phyloP scores from a whole-genome alignment of 495 filamentous ascomycete species.

The Filosporella fistucella region DNA sequence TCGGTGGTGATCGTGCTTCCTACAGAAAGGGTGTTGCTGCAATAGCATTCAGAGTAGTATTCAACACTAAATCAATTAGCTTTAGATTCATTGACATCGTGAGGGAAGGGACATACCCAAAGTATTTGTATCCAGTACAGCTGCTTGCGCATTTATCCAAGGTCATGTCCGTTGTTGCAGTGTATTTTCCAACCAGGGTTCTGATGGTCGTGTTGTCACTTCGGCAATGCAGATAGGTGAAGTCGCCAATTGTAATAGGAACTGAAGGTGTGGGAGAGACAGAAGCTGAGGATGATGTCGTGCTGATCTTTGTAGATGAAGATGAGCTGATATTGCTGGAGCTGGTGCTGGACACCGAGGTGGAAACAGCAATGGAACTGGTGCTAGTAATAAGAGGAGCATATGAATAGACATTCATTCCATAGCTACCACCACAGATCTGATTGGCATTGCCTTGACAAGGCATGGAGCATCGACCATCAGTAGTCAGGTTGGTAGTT shows the following conservation, averaged over 20 bases:
- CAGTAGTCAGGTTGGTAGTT: conserved; percentile 10
- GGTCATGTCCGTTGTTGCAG: conserved; percentile 13
- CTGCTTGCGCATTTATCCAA: conserved; percentile 26
- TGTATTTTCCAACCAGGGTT: conserved; percentile 13
- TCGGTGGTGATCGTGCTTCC: conserved; percentile 15
- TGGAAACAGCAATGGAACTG: not conserved
- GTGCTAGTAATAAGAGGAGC: not conserved
- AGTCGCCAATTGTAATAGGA: conserved; percentile 11
- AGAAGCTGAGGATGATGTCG: conserved; percentile 1
- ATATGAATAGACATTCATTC: conserved; percentile 22
- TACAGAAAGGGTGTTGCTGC: conserved; percentile 32
- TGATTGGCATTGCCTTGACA: conserved; percentile 35
- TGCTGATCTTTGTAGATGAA: not conserved
- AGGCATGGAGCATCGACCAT: conserved; percentile 36
- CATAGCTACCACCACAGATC: conserved; percentile 40
- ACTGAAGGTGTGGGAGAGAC: not conserved
- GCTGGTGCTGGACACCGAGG: not conserved
- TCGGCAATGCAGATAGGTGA: conserved; percentile 13
- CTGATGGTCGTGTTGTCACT: conserved; percentile 18
- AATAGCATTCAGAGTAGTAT: conserved; percentile 48
- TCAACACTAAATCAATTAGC: no score
- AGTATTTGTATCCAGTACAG: conserved; percentile 29
- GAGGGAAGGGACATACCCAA: no score
- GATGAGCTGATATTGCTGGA: not conserved
- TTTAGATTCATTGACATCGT: no score